Base-by-base conservation (phyloP, 2,329 filamentous ascomycete species). In the Fusarium armeniacum region DNA sequence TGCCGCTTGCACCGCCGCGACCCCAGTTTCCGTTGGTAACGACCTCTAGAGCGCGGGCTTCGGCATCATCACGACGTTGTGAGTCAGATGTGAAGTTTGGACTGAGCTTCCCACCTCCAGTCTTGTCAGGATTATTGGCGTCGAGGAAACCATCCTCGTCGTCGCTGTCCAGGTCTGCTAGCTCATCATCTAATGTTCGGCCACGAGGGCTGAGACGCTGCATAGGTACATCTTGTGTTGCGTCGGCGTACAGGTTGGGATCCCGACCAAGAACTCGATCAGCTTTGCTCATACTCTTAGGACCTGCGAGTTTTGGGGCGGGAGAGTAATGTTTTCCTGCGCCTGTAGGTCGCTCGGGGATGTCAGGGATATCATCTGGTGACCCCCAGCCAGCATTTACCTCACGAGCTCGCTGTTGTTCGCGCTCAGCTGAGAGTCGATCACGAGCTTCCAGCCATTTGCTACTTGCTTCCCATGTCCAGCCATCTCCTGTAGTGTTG, bases 401-500 rank as follows among this genome's bases (percentile, higher is more conserved):
- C 78, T 93, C 91, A 58, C 90, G 83, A 63, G 85, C 83, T 50
- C 86, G 84, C 76, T 93, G 90, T 51, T 86, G 82, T 55, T 87
- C 83, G 46, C 89, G 81, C 64, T 90, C 87, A 12, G 75, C 71
- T 6, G 82, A 81, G n/a, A 94, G 83, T 22, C 83, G 83, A 8
- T 93, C 90, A 44, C 90, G 85, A 6, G 90, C 91, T 36, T 90
- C 89, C 4, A 92, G 68, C 92, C 96, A 99, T 70, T 88, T 89
- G 1, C 88, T 85, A 75, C 90, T 97, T 1, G 94, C 87, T 75
- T 98, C 94, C 96, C 96, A 99, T 45, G 85, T 86, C 95, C 95
- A 99, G 24, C 96, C 96, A 78, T 99, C 93, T 35, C 95, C 95
- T 0, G 89, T 92, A 3, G 94, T 97, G 76, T 92, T 98, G 78